A percentile compares a stretch with the other conserved stretches of the same genome.
These are phyloP conservation scores for Trichoderma atrobrunneum DNA, from an alignment of 2,329 filamentous ascomycete species.

Conservation along the genomic window DNA sequence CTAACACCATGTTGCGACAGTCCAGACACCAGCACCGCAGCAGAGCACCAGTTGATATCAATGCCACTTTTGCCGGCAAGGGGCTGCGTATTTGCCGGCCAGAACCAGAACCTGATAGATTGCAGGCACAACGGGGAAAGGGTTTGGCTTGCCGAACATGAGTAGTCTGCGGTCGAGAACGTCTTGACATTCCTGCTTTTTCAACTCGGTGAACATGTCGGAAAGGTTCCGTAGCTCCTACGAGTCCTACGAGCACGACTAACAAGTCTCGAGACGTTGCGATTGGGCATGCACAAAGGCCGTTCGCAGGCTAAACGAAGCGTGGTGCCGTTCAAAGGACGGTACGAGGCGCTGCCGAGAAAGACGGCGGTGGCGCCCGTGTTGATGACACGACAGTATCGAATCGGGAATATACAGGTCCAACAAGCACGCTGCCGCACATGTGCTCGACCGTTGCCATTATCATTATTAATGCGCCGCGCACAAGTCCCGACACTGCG, in stretches of 20 bases:
- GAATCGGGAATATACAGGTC: neutral
- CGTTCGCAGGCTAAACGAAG: neutral
- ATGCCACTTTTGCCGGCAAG: neutral
- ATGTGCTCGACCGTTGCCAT: neutral
- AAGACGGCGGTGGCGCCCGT: neutral
- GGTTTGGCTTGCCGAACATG: neutral
- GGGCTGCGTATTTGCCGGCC: neutral
- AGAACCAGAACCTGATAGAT: neutral
- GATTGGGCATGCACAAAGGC: constrained; percentile 1
- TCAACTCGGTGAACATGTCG: neutral
- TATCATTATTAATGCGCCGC: neutral
- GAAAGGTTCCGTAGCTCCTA: neutral
- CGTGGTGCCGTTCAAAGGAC: neutral
- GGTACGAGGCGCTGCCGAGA: neutral
- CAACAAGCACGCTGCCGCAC: neutral
- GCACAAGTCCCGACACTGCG: neutral
- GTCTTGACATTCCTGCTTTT: neutral
- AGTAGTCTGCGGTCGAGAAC: neutral
- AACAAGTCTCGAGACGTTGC: neutral
- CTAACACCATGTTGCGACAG: neutral
- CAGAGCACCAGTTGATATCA: neutral
- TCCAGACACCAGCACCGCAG: neutral
- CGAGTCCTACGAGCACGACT: neutral
- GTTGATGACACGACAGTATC: neutral
- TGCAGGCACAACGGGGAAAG: neutral